Conservation (phyloP, 2,329 filamentous ascomycete genomes). For the Colletotrichum sp. region DNA sequence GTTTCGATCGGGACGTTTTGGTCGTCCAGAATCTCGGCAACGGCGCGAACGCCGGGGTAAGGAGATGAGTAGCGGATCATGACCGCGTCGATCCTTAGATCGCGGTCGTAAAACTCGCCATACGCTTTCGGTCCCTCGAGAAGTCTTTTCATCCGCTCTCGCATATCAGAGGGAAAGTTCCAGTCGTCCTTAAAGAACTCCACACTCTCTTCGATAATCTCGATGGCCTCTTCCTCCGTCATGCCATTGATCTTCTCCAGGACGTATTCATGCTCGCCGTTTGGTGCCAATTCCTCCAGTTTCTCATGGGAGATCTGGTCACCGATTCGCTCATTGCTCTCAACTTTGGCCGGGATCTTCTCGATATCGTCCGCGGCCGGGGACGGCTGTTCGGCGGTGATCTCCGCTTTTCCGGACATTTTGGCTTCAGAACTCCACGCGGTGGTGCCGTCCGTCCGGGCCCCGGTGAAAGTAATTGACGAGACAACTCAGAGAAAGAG, state of each 20-base stretch:
- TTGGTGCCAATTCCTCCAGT: conserved; percentile 45
- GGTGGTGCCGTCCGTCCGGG: background rate
- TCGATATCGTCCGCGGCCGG: conserved; percentile 11
- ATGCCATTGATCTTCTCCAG: conserved; percentile 45
- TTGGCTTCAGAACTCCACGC: background rate
- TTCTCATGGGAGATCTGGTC: conserved; percentile 43
- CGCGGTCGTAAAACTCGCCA: conserved; percentile 44
- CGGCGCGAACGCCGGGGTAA: conserved; percentile 46
- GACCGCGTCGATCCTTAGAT: conserved; percentile 43
- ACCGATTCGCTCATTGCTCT: conserved; percentile 21
- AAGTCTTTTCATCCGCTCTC: conserved; percentile 42
- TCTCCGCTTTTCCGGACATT: conserved; percentile 18
- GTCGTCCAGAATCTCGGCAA: conserved; percentile 41
- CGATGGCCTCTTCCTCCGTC: conserved; percentile 45
- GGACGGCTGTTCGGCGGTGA: background rate
- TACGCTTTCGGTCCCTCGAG: conserved; percentile 42
- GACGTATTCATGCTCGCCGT: conserved; percentile 47
- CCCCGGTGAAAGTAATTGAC: background rate
- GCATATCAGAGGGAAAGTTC: conserved; percentile 49
- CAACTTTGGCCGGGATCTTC: conserved; percentile 4
- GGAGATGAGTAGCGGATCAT: conserved; percentile 46
- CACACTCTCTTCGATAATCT: conserved; percentile 40
- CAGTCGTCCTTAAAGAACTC: conserved; percentile 47
- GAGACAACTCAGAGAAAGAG: background rate
- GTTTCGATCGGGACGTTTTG: conserved; percentile 41